Evolutionary conservation across 495 filamentous ascomycete species (phyloP), one percentile per base, ranked within the genome.

Genomic region (Xylaria bambusicola): DNA sequence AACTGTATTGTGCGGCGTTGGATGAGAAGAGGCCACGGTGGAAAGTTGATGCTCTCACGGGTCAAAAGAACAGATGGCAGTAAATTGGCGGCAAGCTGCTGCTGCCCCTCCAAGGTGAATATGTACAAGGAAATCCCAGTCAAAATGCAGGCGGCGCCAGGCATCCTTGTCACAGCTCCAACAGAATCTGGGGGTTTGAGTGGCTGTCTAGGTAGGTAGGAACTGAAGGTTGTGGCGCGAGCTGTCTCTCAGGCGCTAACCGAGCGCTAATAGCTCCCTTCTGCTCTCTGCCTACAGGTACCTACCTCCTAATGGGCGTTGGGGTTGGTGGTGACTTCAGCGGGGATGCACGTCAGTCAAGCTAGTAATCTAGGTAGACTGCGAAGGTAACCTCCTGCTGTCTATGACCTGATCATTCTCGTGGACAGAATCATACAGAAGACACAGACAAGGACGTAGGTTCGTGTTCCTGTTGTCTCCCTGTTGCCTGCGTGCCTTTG

Each of bases 21-120:
- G 20, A 49, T 45, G 44, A 29, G 60, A 74, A 74, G 68, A 74
- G 71, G 70, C 67, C 69, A 73, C 58, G 62, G 67, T 73, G 69
- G 71, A 73, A 68, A 68, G 56, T 63, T 48, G 17, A 45, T 56
- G n/a, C 40, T 24, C 52, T 9, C 17, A 47, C 23, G 8, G 31
- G 21, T 12, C n/a, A 48, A 58, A 58, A 58, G 55, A 58, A 48
- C 55, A 58, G 55, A 23, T 58, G 49, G 55, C 55, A 58, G 54
- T 44, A 48, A 48, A 33, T 33, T 33, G 29, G 24, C 49, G 31
- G 44, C 13, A 29, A 29, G 44, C 15, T 48, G 35, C 55, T 45
- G 44, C 15, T 48, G 35, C 55, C 55, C 55, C 53, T 56, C 52
- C 38, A 45, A 35, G 31, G 26, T 18, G 42, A 48, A 48, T 46